phyloP scores from a whole-genome alignment of 192 early-diverging fungal species.

The Coemansia sp. region DNA sequence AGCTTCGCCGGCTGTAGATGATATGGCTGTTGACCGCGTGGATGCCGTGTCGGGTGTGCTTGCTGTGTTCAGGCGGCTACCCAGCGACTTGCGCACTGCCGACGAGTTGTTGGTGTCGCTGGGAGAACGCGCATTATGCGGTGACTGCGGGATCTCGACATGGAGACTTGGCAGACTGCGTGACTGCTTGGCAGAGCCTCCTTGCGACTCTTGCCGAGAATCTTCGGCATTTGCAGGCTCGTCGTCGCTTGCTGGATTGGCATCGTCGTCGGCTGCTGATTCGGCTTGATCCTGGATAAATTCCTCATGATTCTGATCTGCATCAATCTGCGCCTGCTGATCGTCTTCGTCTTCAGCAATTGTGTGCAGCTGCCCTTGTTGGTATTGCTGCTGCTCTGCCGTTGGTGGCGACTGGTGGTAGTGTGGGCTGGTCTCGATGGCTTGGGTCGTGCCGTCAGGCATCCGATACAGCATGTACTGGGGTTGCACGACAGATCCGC shows the following conservation, averaged over 20 bases:
- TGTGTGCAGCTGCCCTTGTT: slow-evolving; percentile 33
- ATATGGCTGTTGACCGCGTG: neutral
- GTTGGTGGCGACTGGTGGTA: slow-evolving; percentile 16
- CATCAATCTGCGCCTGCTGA: slow-evolving; percentile 1
- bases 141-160: slow-evolving; percentile 33
- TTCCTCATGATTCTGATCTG: slow-evolving; percentile 1
- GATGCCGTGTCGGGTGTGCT: slow-evolving; percentile 22
- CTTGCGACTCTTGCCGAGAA: neutral
- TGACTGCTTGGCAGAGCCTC: neutral
- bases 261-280: neutral
- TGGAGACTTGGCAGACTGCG: slow-evolving; percentile 23
- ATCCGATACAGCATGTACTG: slow-evolving; percentile 55
- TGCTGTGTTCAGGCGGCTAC: slow-evolving; percentile 15
- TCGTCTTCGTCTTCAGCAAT: slow-evolving; percentile 48
- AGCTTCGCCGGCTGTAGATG: neutral
- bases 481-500: neutral
- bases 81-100: slow-evolving; percentile 10
- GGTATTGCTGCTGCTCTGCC: neutral
- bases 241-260: slow-evolving; percentile 1
- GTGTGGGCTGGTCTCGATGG: slow-evolving; percentile 23
- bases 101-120: slow-evolving; percentile 9
- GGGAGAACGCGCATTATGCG: slow-evolving; percentile 12
- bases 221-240: neutral
- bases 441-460: slow-evolving; percentile 40
- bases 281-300: neutral